Evolutionary conservation across 2,329 filamentous ascomycete species (phyloP), one percentile per base, ranked within the genome.

Genomic region (Phialemoniopsis sp.): DNA sequence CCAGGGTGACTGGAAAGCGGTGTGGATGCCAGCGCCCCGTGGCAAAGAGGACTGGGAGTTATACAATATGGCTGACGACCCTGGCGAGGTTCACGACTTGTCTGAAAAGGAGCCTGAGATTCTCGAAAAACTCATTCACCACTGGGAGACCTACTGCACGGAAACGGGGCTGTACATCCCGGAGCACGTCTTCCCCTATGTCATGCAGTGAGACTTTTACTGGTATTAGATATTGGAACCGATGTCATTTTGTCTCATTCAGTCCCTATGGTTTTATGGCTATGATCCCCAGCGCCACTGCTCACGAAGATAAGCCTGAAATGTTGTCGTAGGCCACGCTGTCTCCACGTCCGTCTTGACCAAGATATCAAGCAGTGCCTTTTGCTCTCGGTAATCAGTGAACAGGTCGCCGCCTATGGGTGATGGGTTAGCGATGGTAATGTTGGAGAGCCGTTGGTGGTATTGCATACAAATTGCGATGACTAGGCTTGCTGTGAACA

Each of bases 131-230:
- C 37, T 62, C 7, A 40, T 61, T 16, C 55, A 53, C 41, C 43
- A 59, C 4, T 61, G 58, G 59, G 55, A 60, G 14, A 44, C 53
- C 26, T 63, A 62, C 35, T 54, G 58, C 16, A 56, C 76, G 10
- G 77, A 82, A 51, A 77, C 72, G 0, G 77, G 77, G 3, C 74
- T 81, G 21, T 26, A n/a, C n/a, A n/a, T n/a, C n/a, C n/a, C n/a
- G n/a, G n/a, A n/a, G n/a, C n/a, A n/a, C n/a, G n/a, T n/a, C n/a
- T n/a, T n/a, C n/a, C n/a, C n/a, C n/a, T n/a, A n/a, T n/a, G n/a
- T n/a, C n/a, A n/a, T n/a, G n/a, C n/a, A n/a, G n/a, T n/a, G n/a
- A n/a, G n/a, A n/a, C n/a, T n/a, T n/a, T n/a, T n/a, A n/a, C n/a
- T n/a, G n/a, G n/a, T n/a, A n/a, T n/a, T n/a, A n/a, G n/a, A n/a